Evolutionary conservation across 805 yeast species (phyloP), one percentile per base, ranked within the genome.

Genomic region (Cyberlindnera meyerae): DNA sequence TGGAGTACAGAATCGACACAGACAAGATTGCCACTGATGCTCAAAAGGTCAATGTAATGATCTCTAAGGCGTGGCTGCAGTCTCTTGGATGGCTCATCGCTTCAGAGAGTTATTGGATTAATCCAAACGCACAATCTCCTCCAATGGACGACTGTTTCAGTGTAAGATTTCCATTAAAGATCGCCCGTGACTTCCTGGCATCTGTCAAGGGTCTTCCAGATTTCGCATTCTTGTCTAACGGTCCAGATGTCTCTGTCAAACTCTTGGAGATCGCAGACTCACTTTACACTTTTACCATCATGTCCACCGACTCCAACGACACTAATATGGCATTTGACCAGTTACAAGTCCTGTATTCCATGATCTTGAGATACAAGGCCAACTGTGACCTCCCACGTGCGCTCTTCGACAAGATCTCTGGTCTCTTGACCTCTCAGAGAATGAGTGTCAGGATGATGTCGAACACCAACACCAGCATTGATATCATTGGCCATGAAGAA

Each of bases 31-130:
- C 34, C 6, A 36, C 37, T n/a, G 53, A 43, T 27, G 47, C 55
- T 2, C 55, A 51, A 29, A 48, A 40, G 27, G 50, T 49, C 7
- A 51, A 49, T 18, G 48, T 49, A 6, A 30, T 42, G 17, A 29
- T 49, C 12, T 49, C 55, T 12, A 51, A 47, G 36, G 43, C 52
- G 2, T 51, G 54, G 54, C 34, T 51, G 12, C 51, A 51, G 27
- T 40, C 48, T 26, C 40, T 51, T 24, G 54, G 48, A 9, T 51
- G 55, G 54, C 24, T 51, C 21, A 46, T 51, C 12, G 44, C 54
- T 1, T 40, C 47, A 9, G 50, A 51, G 29, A 48, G 46, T 26
- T 43, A 35, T 20, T 22, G 47, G 18, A 35, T 51, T 8, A 41
- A 43, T 15, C 39, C 45, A 18, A 35, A 37, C 18, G 35, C 35